Evolutionary conservation across 108 stramenopile genomes (phyloP).

Genomic region (Cyclotella distinguenda): DNA sequence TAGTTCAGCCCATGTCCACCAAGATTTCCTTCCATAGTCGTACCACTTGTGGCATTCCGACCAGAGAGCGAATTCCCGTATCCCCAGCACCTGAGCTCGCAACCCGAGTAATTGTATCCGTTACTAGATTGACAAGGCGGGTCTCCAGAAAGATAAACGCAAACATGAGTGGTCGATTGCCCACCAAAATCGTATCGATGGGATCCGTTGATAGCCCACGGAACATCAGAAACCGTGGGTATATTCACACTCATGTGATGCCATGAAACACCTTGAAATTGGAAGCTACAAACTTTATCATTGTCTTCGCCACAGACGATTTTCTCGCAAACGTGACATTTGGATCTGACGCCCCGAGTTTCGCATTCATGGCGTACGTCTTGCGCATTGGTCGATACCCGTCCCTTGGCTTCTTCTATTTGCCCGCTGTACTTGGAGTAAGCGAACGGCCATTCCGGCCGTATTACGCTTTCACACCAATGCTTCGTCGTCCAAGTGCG

Average conservation of each 20-base stretch:
- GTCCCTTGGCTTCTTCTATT: constrained; percentile 70
- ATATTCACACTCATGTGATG: constrained; percentile 60
- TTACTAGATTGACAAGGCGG: constrained; percentile 44
- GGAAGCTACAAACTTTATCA: constrained; percentile 53
- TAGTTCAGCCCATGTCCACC: constrained; percentile 39
- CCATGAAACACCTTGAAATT: constrained; percentile 72
- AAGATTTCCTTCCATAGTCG: constrained; percentile 12
- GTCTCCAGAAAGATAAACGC: constrained; percentile 62
- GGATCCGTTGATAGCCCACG: constrained; percentile 79
- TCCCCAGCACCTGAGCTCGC: constrained; percentile 76
- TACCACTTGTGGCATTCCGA: constrained; percentile 20
- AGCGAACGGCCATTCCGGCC: constrained; percentile 78
- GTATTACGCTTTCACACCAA: constrained; percentile 57
- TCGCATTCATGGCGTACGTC: constrained; percentile 74
- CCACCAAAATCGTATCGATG: constrained; percentile 83
- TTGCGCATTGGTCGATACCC: constrained; percentile 64
- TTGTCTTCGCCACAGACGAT: constrained; percentile 53
- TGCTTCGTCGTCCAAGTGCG: constrained; percentile 59
- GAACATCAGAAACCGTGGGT: constrained; percentile 67
- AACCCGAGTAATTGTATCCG: constrained; percentile 56
- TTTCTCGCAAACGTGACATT: constrained; percentile 84
- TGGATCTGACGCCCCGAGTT: constrained; percentile 58
- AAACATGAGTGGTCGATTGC: constrained; percentile 57
- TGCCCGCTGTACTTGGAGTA: constrained; percentile 73
- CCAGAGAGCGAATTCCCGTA: constrained; percentile 24